Percentiles rank a stretch among this genome's conserved stretches.
Conservation (phyloP, 495 filamentous ascomycete genomes). For the Apiosordaria backusii region DNA sequence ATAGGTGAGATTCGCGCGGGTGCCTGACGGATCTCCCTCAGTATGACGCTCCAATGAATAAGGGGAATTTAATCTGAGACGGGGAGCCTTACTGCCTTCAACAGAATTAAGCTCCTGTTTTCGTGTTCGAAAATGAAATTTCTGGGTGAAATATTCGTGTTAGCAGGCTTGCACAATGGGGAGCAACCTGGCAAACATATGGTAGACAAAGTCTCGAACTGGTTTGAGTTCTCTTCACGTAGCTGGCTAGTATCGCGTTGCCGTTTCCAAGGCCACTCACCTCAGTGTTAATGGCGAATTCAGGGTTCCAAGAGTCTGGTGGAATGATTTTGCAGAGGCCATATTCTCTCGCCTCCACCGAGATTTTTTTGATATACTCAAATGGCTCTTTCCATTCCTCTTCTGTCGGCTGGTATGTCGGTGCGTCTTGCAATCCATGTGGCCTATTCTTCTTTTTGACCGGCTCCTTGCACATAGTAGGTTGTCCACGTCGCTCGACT, state of each 20-base stretch:
- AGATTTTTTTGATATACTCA: conserved; percentile 86
- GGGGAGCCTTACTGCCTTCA: conserved; percentile 80
- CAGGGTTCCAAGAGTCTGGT: conserved; percentile 87
- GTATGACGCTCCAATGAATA: conserved; percentile 4
- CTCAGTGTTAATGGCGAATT: conserved; percentile 96
- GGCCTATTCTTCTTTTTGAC: conserved; percentile 70
- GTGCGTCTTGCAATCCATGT: conserved; percentile 84
- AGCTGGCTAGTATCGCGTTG: neutral
- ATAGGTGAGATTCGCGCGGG: conserved; percentile 92
- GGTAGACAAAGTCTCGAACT: no score
- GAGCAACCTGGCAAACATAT: neutral
- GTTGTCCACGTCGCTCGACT: conserved; percentile 84
- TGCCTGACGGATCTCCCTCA: conserved; percentile 55
- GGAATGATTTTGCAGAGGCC: conserved; percentile 95
- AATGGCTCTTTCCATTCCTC: conserved; percentile 95
- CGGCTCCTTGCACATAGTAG: conserved; percentile 69
- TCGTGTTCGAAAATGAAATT: conserved; percentile 94
- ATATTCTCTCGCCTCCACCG: conserved; percentile 76
- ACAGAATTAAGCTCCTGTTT: conserved; percentile 97
- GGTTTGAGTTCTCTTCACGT: neutral
- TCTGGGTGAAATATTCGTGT: conserved; percentile 46
- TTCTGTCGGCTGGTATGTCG: conserved; percentile 83
- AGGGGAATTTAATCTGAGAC: conserved; percentile 20
- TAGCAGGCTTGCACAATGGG: neutral
- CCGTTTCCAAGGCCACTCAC: conserved; percentile 48